Base-by-base conservation (phyloP, 2,329 filamentous ascomycete genomes). In the Botrytis hyacinthi region DNA sequence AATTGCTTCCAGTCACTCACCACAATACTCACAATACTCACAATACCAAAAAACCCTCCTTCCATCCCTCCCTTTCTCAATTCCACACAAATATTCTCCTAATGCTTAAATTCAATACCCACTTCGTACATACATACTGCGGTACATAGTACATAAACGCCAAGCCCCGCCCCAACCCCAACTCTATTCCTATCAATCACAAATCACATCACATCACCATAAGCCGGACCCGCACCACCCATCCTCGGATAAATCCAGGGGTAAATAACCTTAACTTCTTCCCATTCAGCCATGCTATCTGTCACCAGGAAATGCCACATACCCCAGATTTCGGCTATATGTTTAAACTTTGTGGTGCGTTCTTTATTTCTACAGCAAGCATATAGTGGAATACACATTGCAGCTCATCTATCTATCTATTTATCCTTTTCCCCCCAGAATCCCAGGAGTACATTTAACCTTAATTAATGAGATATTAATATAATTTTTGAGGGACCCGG, bases 281-380 rank as follows among this genome's bases (percentile, higher is more conserved):
- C 18, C 29, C 54, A 59, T 54, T 54, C 26, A 54, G 26, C 48
- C 48, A 54, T 54, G 4, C 48, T 51, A 22, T n/a, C 48, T n/a
- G 22, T 51, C 48, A 51, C 26, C 22, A 26, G 20, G 14, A 14
- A 61, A 14, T n/a, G 20, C 35, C 32, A 60, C 20, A 26, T 65
- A 59, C 70, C 70, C 70, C 70, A 46, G 70, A 59, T 72, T 67
- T 66, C 70, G 70, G 61, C 70, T 72, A 57, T 65, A 7, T 16
- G 59, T 22, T 61, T 60, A 3, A 32, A 57, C 14, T 8, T 57
- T 29, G 6, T 29, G 12, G 7, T 59, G n/a, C 10, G 10, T 5
- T n/a, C 5, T 54, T n/a, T 54, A 10, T 54, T n/a, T 54, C 5
- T n/a, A 51, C 48, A 51, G 12, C 44, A 22, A 22, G 44, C 18